A percentile compares a stretch with the other conserved stretches of the same genome.
These are phyloP conservation scores for Zalerion maritima DNA, from an alignment of 495 filamentous ascomycete species.

Conservation along the genomic window DNA sequence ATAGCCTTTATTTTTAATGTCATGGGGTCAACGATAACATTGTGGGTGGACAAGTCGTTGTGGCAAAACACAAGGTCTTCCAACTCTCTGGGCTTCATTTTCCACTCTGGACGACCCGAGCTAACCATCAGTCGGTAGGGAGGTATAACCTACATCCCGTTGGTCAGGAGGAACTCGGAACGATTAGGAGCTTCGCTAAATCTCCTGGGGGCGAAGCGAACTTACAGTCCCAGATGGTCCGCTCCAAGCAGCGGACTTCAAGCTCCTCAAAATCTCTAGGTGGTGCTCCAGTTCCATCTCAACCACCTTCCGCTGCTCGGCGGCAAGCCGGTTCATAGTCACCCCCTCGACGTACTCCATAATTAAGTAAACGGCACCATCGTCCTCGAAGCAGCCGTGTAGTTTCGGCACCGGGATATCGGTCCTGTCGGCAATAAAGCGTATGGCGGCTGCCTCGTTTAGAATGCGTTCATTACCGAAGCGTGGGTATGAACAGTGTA, in stretches of 20 bases:
- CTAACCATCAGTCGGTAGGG: no score
- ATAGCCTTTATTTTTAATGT: constrained; percentile 15
- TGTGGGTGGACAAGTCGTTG: constrained; percentile 16
- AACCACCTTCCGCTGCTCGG: constrained; percentile 5
- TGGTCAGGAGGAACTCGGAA: background rate
- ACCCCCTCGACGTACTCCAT: constrained; percentile 3
- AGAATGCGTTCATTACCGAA: background rate
- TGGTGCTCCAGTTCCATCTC: constrained; percentile 5
- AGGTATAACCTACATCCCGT: no score
- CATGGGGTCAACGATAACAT: constrained; percentile 17
- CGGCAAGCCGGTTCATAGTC: constrained; percentile 1
- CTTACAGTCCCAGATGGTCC: constrained; percentile 5
- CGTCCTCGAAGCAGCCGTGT: constrained; percentile 1
- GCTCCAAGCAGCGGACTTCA: constrained; percentile 1
- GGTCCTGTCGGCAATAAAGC: background rate
- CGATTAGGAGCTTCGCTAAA: no score
- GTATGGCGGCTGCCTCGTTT: constrained; percentile 1
- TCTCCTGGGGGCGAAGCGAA: constrained; percentile 3
- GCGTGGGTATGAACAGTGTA: background rate
- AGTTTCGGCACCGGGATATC: constrained; percentile 2
- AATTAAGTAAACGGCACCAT: constrained; percentile 1
- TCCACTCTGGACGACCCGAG: no score
- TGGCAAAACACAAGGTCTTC: constrained; percentile 20
- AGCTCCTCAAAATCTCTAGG: constrained; percentile 4
- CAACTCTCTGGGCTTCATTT: no score